These are phyloP conservation scores for Pachysandra terminalis DNA, from an alignment of 164 flowering plant genomes.

Conservation along the genomic window DNA sequence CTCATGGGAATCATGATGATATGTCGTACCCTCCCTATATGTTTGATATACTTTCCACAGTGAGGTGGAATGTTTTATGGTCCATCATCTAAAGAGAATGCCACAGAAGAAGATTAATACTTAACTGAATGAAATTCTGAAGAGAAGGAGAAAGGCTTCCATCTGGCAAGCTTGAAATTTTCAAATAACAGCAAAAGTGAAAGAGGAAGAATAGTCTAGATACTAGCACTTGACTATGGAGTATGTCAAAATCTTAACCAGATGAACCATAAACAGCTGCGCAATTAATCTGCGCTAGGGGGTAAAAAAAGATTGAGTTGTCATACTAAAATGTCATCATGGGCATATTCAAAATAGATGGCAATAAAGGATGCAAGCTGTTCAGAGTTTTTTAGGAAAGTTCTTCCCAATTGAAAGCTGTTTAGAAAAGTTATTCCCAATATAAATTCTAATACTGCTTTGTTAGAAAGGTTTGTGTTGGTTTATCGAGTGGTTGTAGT, in stretches of 20 bases:
- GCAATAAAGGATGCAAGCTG: not conserved
- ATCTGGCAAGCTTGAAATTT: slow-evolving; percentile 62
- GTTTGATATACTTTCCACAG: slow-evolving; percentile 79
- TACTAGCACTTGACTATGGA: not conserved
- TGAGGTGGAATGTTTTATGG: slow-evolving; percentile 92
- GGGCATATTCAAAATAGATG: too few species aligned
- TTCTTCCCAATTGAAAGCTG: too few species aligned
- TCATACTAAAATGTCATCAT: too few species aligned
- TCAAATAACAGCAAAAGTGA: slow-evolving; percentile 72
- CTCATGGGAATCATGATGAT: slow-evolving; percentile 90
- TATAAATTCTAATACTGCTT: too few species aligned
- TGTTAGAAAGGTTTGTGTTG: not conserved
- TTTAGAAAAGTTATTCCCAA: too few species aligned
- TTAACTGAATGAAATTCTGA: slow-evolving; percentile 56
- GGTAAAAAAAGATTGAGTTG: too few species aligned
- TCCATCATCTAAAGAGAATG: slow-evolving; percentile 43
- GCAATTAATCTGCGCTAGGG: too few species aligned
- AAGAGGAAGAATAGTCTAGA: slow-evolving; percentile 45
- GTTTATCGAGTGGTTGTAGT: too few species aligned
- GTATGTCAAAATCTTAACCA: not conserved
- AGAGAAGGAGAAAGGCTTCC: slow-evolving; percentile 60
- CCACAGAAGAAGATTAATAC: slow-evolving; percentile 79
- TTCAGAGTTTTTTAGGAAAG: not conserved
- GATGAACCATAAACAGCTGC: not conserved
- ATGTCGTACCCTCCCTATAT: slow-evolving; percentile 60